Evolutionary conservation across 192 early-diverging fungal species (phyloP), one percentile per base, ranked within the genome.

Genomic region (Thamnidium elegans): DNA sequence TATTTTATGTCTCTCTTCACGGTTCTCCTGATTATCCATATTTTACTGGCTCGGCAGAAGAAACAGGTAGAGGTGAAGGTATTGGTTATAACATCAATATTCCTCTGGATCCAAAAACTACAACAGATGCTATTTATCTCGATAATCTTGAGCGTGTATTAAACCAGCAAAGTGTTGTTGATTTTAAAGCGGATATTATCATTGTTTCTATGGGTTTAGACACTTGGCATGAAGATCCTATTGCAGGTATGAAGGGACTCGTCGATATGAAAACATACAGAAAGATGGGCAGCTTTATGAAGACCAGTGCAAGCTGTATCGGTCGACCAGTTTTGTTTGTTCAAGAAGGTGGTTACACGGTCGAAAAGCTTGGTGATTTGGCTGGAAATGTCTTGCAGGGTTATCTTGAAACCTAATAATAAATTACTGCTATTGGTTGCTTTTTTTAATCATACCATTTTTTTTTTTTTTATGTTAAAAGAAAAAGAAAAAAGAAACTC

Each of bases 181-280:
- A 74, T 6, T 89, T 76, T 68, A 39, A 78, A 14, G 81, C 89
- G 11, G 76, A 84, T 44, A 62, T 78, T 31, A 58, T 90, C 9
- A 72, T 90, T 1, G 85, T 88, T 9, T 88, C 86, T 3, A 55
- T 90, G 26, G 89, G 89, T 0, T 78, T 90, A 6, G 89, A 90
- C 67, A 89, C 87, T 9, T 90, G 55, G 59, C 68, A 73, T 32
- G 76, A 80, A 6, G 82, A 84, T 44, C 80, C 80, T 21, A 71
- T 84, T 30, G 80, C 68, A 2, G 80, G 78, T 1, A 73, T 82
- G 8, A 66, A 77, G 42, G 44, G 72, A 4, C 71, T 78, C 13
- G 65, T 73, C 0, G 68, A 71, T 31, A 48, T 52, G 14, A 23
- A 39, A 15, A 74, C 58, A 3, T 84, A 80, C 44, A 69, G 60